phyloP scores from a whole-genome alignment of 176 grass and related monocot genomes.

The Thinopyrum elongatum region DNA sequence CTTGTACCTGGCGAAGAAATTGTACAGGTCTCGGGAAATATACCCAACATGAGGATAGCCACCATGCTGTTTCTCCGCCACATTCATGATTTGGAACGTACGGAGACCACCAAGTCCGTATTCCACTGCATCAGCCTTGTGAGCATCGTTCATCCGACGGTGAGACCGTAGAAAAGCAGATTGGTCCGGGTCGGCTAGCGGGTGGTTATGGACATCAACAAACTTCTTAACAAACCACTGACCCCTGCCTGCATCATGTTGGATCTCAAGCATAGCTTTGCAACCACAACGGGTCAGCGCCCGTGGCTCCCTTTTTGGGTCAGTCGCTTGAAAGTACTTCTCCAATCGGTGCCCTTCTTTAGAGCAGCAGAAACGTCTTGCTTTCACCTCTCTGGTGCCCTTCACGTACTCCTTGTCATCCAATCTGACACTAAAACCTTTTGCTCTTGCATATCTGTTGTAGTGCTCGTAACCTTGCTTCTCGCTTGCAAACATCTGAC shows the following conservation, averaged over 20 bases:
- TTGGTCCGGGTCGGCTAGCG: not conserved
- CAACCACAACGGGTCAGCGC: not conserved
- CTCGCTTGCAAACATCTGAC: not conserved
- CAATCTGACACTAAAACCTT: not conserved
- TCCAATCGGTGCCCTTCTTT: not conserved
- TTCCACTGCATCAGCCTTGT: not conserved
- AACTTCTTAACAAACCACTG: not conserved
- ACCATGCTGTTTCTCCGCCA: not conserved
- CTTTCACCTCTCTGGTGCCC: not conserved
- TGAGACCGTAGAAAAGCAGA: not conserved
- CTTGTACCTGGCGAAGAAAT: not conserved
- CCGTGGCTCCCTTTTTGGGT: not conserved
- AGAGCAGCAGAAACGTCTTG: not conserved
- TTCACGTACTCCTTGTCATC: not conserved
- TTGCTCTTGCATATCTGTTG: not conserved
- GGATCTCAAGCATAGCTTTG: not conserved
- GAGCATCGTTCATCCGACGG: not conserved
- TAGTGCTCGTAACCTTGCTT: not conserved
- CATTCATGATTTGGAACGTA: not conserved
- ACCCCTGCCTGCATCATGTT: fast-evolving
- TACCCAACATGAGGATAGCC: not conserved
- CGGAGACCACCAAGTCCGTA: not conserved
- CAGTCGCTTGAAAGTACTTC: not conserved
- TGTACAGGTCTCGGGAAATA: not conserved
- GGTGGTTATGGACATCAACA: not conserved